Evolutionary conservation across 306 rosid species (phyloP).

Genomic region (Lablab purpureus): DNA sequence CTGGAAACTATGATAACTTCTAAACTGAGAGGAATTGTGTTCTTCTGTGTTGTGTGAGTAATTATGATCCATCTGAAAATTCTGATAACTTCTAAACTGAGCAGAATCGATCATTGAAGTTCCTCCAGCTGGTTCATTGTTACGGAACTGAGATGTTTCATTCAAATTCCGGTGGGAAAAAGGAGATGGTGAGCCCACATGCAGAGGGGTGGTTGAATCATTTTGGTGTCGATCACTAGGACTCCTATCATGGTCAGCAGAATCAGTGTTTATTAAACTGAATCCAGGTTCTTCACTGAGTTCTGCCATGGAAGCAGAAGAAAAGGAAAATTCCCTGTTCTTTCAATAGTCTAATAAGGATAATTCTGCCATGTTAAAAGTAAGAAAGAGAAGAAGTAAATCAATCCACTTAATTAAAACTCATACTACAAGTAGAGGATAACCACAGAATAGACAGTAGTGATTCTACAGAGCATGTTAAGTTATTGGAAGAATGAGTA

Average conservation of each 20-base stretch:
- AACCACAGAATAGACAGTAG: neutral
- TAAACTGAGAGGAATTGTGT: constrained; percentile 40
- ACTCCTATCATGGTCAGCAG: constrained; percentile 13
- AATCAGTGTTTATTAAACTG: neutral
- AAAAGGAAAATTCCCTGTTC: neutral
- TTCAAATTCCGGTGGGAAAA: constrained; percentile 31
- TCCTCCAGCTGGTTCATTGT: constrained; percentile 24
- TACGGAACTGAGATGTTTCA: constrained; percentile 36
- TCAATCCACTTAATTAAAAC: neutral
- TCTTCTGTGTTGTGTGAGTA: constrained; percentile 13
- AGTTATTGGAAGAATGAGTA: neutral
- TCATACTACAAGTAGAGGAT: neutral
- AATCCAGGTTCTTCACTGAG: constrained; percentile 32
- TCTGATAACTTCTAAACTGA: constrained; percentile 39
- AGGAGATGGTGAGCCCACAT: constrained; percentile 37
- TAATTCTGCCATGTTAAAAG: constrained; percentile 5
- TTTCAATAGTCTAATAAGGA: neutral
- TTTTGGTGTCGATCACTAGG: constrained; percentile 5
- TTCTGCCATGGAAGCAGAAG: constrained; percentile 39
- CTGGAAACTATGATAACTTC: constrained; percentile 38
- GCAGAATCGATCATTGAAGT: constrained; percentile 39
- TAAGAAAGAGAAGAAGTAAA: neutral
- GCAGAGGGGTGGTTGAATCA: constrained; percentile 3
- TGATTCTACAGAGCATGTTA: neutral
- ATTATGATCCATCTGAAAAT: constrained; percentile 29